Percentiles rank a stretch among this genome's conserved stretches.
Conservation (phyloP, 176 grass and related monocot species). For the Coix lacrymajobi region DNA sequence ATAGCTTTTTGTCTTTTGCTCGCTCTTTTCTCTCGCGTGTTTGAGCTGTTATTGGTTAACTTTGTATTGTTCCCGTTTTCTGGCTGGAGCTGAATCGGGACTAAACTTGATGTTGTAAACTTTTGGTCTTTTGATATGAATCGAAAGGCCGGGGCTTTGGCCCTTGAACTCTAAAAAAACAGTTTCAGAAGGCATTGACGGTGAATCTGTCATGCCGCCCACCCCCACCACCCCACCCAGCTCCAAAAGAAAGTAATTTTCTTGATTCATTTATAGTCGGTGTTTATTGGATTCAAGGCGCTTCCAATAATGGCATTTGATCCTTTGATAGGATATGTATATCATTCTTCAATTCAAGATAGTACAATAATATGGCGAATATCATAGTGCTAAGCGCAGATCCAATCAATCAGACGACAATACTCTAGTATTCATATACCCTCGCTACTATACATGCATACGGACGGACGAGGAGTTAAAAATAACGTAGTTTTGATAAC, state of each 20-base stretch:
- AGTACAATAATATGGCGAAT: background rate
- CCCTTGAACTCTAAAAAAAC: no score
- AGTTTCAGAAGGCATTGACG: background rate
- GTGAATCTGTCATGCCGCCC: background rate
- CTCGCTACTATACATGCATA: background rate
- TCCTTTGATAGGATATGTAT: background rate
- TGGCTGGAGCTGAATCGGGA: no score
- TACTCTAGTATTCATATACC: background rate
- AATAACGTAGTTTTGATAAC: background rate
- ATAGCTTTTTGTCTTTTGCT: no score
- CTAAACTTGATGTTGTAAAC: no score
- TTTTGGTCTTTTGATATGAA: no score
- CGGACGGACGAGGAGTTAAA: no score
- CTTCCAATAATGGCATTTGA: background rate
- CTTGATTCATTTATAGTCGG: background rate
- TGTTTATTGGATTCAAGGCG: background rate
- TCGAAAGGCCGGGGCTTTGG: no score
- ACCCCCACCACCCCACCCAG: no score
- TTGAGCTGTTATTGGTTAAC: no score
- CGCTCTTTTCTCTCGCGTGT: no score
- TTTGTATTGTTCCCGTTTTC: no score
- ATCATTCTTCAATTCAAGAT: background rate
- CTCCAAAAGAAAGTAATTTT: background rate
- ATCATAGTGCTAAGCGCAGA: background rate
- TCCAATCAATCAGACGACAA: background rate